Evolutionary conservation across 495 filamentous ascomycete species (phyloP).

Genomic region (Tuber melanosporum): DNA sequence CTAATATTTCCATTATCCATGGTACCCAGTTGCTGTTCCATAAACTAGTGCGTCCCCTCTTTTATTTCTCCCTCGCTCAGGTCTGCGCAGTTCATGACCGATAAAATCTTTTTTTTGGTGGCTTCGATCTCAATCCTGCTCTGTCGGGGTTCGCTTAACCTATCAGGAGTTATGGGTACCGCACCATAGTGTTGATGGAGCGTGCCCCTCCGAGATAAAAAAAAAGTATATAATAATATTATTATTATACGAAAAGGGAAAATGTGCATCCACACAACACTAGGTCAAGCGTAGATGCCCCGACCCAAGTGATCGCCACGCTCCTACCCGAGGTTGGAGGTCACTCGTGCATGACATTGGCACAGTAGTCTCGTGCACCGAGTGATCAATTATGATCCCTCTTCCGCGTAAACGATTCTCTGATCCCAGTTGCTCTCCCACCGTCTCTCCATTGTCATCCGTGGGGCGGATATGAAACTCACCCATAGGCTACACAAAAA

Average conservation of each 20-base stretch:
- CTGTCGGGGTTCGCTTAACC: not conserved
- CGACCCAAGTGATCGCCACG: not conserved
- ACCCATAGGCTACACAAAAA: not conserved
- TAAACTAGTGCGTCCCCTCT: not conserved
- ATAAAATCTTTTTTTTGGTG: too few relatives aligned
- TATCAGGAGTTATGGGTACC: too few relatives aligned
- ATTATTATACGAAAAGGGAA: not conserved
- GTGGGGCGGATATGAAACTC: not conserved
- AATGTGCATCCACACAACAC: not conserved
- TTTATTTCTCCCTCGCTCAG: not conserved
- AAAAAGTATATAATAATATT: too few relatives aligned
- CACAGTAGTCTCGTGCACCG: not conserved
- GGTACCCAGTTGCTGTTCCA: not conserved
- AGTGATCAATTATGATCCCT: not conserved
- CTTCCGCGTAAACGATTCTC: not conserved
- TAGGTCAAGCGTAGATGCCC: not conserved
- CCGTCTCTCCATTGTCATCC: not conserved
- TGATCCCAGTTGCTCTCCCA: not conserved
- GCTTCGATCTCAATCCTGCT: not conserved
- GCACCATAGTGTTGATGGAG: too few relatives aligned
- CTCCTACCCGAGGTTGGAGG: not conserved
- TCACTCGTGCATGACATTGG: not conserved
- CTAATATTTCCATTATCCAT: not conserved
- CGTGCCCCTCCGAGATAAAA: too few relatives aligned
- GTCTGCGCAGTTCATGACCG: not conserved